phyloP scores from a whole-genome alignment of 257 asterid species.

The Thymus mandschuricus region DNA sequence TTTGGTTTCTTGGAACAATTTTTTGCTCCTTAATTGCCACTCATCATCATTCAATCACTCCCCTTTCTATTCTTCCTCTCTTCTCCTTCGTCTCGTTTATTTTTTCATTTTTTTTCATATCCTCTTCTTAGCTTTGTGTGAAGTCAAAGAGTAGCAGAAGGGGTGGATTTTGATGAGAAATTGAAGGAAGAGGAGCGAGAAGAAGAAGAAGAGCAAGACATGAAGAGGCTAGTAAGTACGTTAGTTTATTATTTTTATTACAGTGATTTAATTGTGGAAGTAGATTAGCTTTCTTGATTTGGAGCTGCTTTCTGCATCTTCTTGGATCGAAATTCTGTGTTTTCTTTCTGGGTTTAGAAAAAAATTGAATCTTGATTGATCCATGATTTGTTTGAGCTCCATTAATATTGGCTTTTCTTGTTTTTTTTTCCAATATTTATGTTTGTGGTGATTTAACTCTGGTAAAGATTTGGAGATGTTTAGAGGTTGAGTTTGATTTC shows the following conservation, averaged over 20 bases:
- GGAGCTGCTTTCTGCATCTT: neutral
- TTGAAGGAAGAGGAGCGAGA: constrained; percentile 40
- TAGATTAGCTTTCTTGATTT: constrained; percentile 5
- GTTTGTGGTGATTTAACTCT: neutral
- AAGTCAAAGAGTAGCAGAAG: constrained; percentile 38
- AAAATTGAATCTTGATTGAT: constrained; percentile 36
- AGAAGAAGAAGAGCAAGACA: constrained; percentile 29
- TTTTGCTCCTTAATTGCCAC: constrained; percentile 69
- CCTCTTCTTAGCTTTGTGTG: constrained; percentile 34
- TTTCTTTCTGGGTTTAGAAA: constrained; percentile 24
- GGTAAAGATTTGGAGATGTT: constrained; percentile 25
- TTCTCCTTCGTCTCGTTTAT: constrained; percentile 20
- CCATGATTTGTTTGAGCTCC: constrained; percentile 25
- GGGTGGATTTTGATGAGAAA: constrained; percentile 53
- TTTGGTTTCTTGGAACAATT: neutral
- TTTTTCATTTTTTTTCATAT: constrained; percentile 25
- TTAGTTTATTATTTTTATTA: constrained; percentile 39
- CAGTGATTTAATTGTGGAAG: constrained; percentile 15
- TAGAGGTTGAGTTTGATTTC: constrained; percentile 38
- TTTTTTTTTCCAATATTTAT: neutral
- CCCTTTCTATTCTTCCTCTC: constrained; percentile 6
- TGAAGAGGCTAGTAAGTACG: constrained; percentile 99
- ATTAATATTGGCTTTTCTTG: neutral
- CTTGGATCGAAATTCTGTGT: constrained; percentile 32
- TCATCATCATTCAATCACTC: constrained; percentile 66